Base-by-base conservation (phyloP, 257 asterid genomes). In the Rehmannia glutinosa region DNA sequence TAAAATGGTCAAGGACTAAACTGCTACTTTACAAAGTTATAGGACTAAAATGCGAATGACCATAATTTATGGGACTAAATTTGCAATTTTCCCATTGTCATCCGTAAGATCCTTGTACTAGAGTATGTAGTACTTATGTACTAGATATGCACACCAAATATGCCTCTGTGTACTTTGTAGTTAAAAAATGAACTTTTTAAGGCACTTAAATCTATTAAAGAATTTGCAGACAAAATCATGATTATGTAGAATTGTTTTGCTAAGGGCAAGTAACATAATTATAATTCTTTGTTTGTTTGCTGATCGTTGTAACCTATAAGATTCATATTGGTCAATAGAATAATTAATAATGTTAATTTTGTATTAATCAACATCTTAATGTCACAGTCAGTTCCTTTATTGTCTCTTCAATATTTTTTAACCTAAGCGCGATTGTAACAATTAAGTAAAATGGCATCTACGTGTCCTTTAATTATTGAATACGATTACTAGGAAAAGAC, bases 191-290 rank as follows among this genome's bases (percentile, higher is more conserved):
- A 45, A 52, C 28, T n/a, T n/a, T 16, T 24, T 71, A 55, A 56
- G 15, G 45, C 45, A 39, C 45, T 8, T 39, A 9, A 11, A 8
- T 1, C 2, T 32, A 19, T 19, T 50, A 8, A 8, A 50, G 10
- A 21, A 50, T 8, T 36, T 50, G 15, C 15, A 50, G 56, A 50
- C 56, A 50, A 50, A 16, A 46, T 55, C 56, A 64, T 52, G 54
- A 13, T 51, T 21, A 24, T 33, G 32, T 4, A 33, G 42, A 25
- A 63, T 38, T 43, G 39, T 23, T 46, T 36, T 27, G 45, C 51
- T 33, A 62, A 53, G 36, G 75, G 69, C 69, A 63, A 69, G 25
- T 38, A 57, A 75, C 62, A 63, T 3, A 32, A 25, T 57, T 61
- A 69, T 72, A n/a, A 32, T 32, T 5, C 8, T 32, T 53, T 61